Conservation (phyloP, 257 asterid species). For the Solanum pinnatisectum region DNA sequence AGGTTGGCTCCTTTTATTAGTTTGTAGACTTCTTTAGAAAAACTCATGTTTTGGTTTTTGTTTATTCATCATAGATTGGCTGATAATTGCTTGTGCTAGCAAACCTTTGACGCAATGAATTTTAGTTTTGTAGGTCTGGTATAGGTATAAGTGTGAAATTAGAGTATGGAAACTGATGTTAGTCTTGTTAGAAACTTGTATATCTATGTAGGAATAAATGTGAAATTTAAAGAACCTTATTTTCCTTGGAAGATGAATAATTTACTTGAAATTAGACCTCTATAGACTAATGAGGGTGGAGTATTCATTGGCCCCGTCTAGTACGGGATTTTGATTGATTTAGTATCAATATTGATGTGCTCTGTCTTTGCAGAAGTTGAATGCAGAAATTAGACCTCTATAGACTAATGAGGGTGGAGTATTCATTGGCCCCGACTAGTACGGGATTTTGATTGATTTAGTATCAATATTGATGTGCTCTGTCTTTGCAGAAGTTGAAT, state of each 20-base stretch:
- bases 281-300: not conserved
- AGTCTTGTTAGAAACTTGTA: not conserved
- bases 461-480: not conserved
- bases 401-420: not conserved
- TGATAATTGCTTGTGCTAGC: not conserved
- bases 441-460: not conserved
- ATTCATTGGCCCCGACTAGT: not conserved
- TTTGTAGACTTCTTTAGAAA: not conserved
- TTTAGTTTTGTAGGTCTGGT: not conserved
- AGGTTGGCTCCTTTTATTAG: slow-evolving; percentile 26
- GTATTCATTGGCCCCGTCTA: not conserved
- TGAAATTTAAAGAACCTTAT: not conserved
- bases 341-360: not conserved
- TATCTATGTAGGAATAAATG: not conserved
- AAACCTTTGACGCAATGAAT: not conserved
- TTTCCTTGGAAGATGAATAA: not conserved
- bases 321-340: not conserved
- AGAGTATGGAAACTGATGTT: not conserved
- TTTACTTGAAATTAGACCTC: not conserved
- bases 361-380: slow-evolving; percentile 31
- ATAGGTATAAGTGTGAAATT: not conserved
- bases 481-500: slow-evolving; percentile 32
- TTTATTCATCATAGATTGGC: not conserved
- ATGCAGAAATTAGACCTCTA: slow-evolving; percentile 12
- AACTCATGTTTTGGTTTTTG: not conserved